Evolutionary conservation across 2,329 filamentous ascomycete species (phyloP).

Genomic region (Massarina eburnea): DNA sequence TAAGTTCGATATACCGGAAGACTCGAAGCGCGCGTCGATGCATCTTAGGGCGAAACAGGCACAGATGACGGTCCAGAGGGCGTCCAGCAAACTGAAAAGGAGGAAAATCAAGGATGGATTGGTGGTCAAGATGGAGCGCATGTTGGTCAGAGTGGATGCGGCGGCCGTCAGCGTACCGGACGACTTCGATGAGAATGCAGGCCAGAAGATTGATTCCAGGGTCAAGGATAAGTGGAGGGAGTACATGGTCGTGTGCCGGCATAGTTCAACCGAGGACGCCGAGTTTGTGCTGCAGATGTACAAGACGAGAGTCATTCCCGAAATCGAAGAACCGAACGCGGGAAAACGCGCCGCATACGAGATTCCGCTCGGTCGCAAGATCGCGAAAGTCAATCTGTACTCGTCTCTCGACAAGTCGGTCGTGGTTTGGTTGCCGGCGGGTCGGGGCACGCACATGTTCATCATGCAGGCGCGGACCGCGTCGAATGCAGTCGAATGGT

Average conservation of each 20-base stretch:
- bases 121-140: constrained; percentile 68
- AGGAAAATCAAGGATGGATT: constrained; percentile 56
- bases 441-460: constrained; percentile 57
- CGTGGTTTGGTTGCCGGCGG: constrained; percentile 61
- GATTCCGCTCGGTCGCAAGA: constrained; percentile 57
- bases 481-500: constrained; percentile 67
- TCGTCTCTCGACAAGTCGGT: constrained; percentile 69
- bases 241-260: constrained; percentile 63
- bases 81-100: constrained; percentile 40
- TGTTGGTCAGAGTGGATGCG: constrained; percentile 65
- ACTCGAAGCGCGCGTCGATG: constrained; percentile 40
- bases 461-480: constrained; percentile 64
- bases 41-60: constrained; percentile 44
- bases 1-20: constrained; percentile 47
- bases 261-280: constrained; percentile 56
- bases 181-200: constrained; percentile 66
- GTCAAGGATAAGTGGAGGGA: constrained; percentile 67
- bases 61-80: constrained; percentile 41
- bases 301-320: constrained; percentile 63
- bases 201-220: constrained; percentile 59
- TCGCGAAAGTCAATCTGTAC: constrained; percentile 62
- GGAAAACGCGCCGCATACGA: constrained; percentile 60
- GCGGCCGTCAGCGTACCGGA: constrained; percentile 55
- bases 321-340: constrained; percentile 55
- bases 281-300: constrained; percentile 63